Evolutionary conservation across 2,329 filamentous ascomycete species (phyloP).

Genomic region (Botrytis byssoidea): DNA sequence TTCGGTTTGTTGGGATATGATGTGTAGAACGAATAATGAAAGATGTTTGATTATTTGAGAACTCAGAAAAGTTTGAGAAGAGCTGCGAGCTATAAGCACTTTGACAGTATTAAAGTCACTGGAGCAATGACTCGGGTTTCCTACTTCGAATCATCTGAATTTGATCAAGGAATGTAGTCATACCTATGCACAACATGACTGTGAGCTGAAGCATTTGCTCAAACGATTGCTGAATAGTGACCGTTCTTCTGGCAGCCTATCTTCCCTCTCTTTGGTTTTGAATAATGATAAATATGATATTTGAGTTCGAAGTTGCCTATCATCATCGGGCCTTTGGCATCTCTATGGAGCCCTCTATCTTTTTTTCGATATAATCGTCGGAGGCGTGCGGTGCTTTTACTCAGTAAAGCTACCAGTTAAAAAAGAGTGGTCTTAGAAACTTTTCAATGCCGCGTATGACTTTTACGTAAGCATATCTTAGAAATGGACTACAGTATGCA

Average conservation of each 20-base stretch:
- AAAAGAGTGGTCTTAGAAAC: too few species aligned
- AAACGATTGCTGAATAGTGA: not conserved
- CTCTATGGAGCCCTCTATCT: not conserved
- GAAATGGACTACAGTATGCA: not conserved
- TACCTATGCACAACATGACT: not conserved
- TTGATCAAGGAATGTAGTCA: not conserved
- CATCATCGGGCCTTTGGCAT: not conserved
- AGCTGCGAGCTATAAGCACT: not conserved
- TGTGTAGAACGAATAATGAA: not conserved
- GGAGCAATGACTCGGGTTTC: not conserved
- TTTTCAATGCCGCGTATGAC: not conserved
- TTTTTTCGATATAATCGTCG: not conserved
- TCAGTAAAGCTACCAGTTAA: too few species aligned
- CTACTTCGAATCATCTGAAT: not conserved
- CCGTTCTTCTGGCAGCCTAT: not conserved
- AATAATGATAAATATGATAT: not conserved
- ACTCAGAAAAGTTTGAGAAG: not conserved
- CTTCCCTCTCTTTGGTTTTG: rapidly evolving
- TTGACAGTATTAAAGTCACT: too few species aligned
- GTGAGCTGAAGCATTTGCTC: not conserved
- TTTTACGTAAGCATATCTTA: not conserved
- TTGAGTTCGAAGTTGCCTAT: not conserved
- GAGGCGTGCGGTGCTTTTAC: not conserved
- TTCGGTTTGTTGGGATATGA: not conserved
- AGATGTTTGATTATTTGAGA: not conserved